phyloP scores from a whole-genome alignment of 2,329 filamentous ascomycete species.

The Curvularia eragrostidis region DNA sequence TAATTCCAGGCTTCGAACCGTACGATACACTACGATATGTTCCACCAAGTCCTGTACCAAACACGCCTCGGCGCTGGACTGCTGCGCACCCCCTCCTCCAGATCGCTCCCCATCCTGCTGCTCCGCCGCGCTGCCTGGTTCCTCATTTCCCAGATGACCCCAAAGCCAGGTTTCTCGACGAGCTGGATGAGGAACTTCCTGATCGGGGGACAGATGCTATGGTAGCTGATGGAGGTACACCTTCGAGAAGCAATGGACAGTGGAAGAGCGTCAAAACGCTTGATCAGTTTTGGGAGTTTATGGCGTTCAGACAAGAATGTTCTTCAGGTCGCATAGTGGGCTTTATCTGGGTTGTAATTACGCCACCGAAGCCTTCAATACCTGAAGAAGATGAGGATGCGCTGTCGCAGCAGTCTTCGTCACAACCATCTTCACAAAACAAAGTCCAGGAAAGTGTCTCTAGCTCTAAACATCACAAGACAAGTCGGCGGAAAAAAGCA shows the following conservation, averaged over 20 bases:
- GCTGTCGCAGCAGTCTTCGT: slow-evolving; percentile 33
- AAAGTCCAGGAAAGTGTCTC: slow-evolving; percentile 25
- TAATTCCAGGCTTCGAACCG: slow-evolving; percentile 85
- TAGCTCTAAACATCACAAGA: slow-evolving; percentile 25
- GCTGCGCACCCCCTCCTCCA: slow-evolving; percentile 76
- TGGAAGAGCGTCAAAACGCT: slow-evolving; percentile 87
- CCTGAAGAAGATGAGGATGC: slow-evolving; percentile 41
- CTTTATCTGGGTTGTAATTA: slow-evolving; percentile 91
- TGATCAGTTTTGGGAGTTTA: slow-evolving; percentile 98
- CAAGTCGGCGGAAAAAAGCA: slow-evolving; percentile 29
- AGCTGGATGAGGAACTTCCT: slow-evolving; percentile 83
- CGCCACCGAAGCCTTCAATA: slow-evolving; percentile 59
- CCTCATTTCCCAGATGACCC: slow-evolving; percentile 95
- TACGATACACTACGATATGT: slow-evolving; percentile 81
- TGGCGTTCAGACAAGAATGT: slow-evolving; percentile 95
- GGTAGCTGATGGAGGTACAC: slow-evolving; percentile 49
- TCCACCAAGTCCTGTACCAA: slow-evolving; percentile 59
- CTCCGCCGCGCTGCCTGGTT: slow-evolving; percentile 82
- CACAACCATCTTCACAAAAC: slow-evolving; percentile 27
- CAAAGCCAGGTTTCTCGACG: slow-evolving; percentile 86
- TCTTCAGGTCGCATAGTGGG: slow-evolving; percentile 91
- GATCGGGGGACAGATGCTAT: slow-evolving; percentile 54
- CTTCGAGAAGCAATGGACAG: slow-evolving; percentile 64
- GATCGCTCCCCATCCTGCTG: slow-evolving; percentile 70
- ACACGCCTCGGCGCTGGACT: slow-evolving; percentile 54